Conservation (phyloP, 1,284 basidiomycete genomes). For the Volvariella surrecta region DNA sequence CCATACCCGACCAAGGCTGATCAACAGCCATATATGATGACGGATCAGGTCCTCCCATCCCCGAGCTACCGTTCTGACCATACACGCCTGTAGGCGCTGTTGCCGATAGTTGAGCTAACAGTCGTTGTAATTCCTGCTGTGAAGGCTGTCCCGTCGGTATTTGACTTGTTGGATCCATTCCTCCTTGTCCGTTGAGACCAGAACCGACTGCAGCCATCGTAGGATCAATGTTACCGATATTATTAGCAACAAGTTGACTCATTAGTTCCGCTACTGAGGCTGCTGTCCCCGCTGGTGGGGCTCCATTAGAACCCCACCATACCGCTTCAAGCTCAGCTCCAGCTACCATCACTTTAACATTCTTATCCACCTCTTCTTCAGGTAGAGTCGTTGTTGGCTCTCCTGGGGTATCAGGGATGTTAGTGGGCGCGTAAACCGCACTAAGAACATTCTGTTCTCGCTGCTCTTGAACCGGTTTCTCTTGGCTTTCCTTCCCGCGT, state of each 20-base stretch:
- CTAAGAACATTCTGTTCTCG: slow-evolving; percentile 70
- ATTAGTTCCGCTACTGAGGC: slow-evolving; percentile 61
- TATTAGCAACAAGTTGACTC: slow-evolving; percentile 42
- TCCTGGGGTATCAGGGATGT: slow-evolving; percentile 69
- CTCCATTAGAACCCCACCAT: slow-evolving; percentile 42
- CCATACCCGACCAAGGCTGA: slow-evolving; percentile 17
- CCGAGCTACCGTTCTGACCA: slow-evolving; percentile 9
- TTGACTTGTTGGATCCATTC: slow-evolving; percentile 29
- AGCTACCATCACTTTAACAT: slow-evolving; percentile 54
- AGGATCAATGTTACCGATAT: neutral
- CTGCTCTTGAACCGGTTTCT: slow-evolving; percentile 60
- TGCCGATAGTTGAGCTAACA: slow-evolving; percentile 43
- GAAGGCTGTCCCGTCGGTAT: slow-evolving; percentile 31
- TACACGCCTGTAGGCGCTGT: slow-evolving; percentile 10
- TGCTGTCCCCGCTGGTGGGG: slow-evolving; percentile 23
- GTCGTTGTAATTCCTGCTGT: slow-evolving; percentile 51
- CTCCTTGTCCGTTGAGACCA: slow-evolving; percentile 9
- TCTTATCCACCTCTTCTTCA: slow-evolving; percentile 61
- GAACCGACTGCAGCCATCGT: too few relatives aligned
- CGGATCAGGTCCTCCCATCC: slow-evolving; percentile 10
- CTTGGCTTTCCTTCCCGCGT: slow-evolving; percentile 58
- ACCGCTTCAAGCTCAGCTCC: slow-evolving; percentile 59
- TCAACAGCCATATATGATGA: slow-evolving; percentile 19
- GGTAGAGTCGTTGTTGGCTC: slow-evolving; percentile 53
- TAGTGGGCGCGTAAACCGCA: slow-evolving; percentile 56